Evolutionary conservation across 1,284 basidiomycete genomes (phyloP).

Genomic region (Earliella scabrosa): DNA sequence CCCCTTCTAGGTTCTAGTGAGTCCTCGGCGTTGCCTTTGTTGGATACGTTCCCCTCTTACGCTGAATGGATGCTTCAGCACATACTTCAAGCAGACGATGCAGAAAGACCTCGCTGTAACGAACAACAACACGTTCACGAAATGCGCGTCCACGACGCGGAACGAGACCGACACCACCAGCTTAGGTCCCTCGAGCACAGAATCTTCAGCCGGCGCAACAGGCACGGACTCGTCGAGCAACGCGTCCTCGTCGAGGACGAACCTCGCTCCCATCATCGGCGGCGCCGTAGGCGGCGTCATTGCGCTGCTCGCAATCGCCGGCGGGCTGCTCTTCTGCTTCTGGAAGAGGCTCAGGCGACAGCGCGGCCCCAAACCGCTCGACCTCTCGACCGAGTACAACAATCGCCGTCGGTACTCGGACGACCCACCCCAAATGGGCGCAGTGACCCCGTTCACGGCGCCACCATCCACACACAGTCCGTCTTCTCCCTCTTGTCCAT

Average conservation of each 20-base stretch:
- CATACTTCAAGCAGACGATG: slow-evolving; percentile 16
- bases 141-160: slow-evolving; percentile 19
- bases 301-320: neutral
- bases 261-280: slow-evolving; percentile 9
- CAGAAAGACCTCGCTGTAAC: slow-evolving; percentile 16
- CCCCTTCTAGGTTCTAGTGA: slow-evolving; percentile 24
- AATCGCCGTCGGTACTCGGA: neutral
- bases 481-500: neutral
- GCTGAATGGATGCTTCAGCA: neutral
- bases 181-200: neutral
- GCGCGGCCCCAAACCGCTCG: slow-evolving; percentile 16
- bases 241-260: neutral
- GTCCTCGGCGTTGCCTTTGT: neutral
- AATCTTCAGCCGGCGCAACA: neutral
- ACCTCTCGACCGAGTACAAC: slow-evolving; percentile 17
- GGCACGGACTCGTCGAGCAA: neutral
- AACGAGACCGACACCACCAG: slow-evolving; percentile 6
- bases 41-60: too few relatives aligned
- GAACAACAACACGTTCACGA: slow-evolving; percentile 30
- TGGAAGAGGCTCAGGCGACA: neutral
- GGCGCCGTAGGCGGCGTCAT: slow-evolving; percentile 18
- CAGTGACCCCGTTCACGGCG: slow-evolving; percentile 22
- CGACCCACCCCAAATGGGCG: slow-evolving; percentile 3
- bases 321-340: slow-evolving; percentile 9
- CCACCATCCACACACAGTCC: slow-evolving; percentile 1